Evolutionary conservation across 768 basidiomycete species (phyloP).

Genomic region (Tremella yokohamensis): DNA sequence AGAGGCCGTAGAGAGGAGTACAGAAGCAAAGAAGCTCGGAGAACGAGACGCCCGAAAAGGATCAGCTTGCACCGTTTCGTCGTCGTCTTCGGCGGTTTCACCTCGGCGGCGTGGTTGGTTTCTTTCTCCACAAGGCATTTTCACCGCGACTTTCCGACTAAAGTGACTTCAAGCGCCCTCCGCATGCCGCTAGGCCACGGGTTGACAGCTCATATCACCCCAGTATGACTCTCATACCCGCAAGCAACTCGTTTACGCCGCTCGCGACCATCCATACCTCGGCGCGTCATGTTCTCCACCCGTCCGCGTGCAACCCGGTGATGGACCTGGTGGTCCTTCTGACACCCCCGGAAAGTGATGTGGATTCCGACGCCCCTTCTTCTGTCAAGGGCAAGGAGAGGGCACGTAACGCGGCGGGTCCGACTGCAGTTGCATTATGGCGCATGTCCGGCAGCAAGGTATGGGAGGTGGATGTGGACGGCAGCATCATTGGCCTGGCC

Average conservation of each 20-base stretch:
- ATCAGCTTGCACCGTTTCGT: too few relatives aligned
- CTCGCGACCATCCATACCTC: constrained; percentile 24
- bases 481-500: constrained; percentile 24
- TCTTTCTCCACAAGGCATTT: too few relatives aligned
- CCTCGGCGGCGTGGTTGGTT: too few relatives aligned
- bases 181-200: too few relatives aligned
- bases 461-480: constrained; percentile 33
- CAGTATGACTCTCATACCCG: neutral
- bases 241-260: constrained; percentile 26
- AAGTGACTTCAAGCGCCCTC: too few relatives aligned
- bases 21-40: too few relatives aligned
- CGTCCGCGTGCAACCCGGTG: constrained; percentile 35
- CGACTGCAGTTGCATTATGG: constrained; percentile 18
- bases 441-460: constrained; percentile 29
- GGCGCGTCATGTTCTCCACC: constrained; percentile 21
- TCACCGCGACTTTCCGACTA: too few relatives aligned
- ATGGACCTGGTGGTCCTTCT: constrained; percentile 42
- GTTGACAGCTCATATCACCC: too few relatives aligned
- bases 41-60: too few relatives aligned
- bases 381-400: constrained; percentile 12
- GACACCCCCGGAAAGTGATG: neutral
- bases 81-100: too few relatives aligned
- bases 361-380: neutral
- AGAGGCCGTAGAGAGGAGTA: too few relatives aligned
- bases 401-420: neutral